Percentiles rank a stretch among this genome's conserved stretches.
These are phyloP conservation scores for Aspergillus hortae DNA, from an alignment of 2,329 filamentous ascomycete species.

Conservation along the genomic window DNA sequence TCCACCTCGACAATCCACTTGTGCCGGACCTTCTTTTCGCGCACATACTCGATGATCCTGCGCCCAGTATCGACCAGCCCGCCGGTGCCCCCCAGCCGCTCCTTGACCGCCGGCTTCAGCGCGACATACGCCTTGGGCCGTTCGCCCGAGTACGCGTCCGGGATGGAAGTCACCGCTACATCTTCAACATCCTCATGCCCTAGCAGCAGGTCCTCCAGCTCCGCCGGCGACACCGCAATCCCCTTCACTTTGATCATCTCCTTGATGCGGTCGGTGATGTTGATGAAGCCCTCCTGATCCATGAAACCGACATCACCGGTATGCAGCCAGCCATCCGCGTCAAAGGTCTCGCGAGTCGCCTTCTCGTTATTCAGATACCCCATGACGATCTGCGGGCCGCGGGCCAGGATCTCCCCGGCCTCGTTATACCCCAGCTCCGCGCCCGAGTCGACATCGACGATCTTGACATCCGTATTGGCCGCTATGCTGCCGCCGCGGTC, in stretches of 20 bases:
- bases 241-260: constrained; percentile 68
- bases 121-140: constrained; percentile 58
- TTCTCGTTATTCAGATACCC: constrained; percentile 74
- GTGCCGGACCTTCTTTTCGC: constrained; percentile 60
- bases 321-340: constrained; percentile 54
- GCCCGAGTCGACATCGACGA: constrained; percentile 49
- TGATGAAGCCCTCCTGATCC: constrained; percentile 54
- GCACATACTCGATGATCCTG: constrained; percentile 59
- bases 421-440: constrained; percentile 52
- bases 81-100: not conserved
- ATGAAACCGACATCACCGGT: constrained; percentile 66
- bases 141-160: constrained; percentile 47
- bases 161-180: constrained; percentile 46
- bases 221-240: constrained; percentile 54
- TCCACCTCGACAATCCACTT: constrained; percentile 39
- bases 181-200: constrained; percentile 56
- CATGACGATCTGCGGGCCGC: constrained; percentile 64
- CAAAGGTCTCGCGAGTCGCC: constrained; percentile 67
- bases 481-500: constrained; percentile 46
- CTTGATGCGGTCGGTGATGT: constrained; percentile 58
- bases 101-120: constrained; percentile 27
- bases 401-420: constrained; percentile 63
- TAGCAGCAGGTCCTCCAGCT: constrained; percentile 61
- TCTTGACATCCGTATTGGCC: constrained; percentile 58
- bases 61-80: constrained; percentile 23